These are phyloP conservation scores for Verbascum thapsus DNA, from an alignment of 257 asterid species.

Conservation along the genomic window DNA sequence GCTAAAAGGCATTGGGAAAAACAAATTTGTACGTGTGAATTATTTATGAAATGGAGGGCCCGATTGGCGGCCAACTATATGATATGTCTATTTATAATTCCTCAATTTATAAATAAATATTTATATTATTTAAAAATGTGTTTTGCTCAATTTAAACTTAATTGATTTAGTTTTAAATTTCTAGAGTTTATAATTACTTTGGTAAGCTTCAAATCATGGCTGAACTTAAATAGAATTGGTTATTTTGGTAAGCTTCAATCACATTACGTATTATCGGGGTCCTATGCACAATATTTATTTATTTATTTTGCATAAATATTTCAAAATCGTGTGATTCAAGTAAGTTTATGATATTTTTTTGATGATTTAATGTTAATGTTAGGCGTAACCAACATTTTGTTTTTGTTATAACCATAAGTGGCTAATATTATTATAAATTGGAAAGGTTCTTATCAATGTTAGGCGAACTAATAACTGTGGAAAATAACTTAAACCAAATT, in stretches of 20 bases:
- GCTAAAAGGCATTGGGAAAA: neutral
- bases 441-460: constrained; percentile 5
- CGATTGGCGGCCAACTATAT: neutral
- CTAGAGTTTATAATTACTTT: no score
- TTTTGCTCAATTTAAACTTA: no score
- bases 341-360: no score
- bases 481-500: constrained; percentile 21
- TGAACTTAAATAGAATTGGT: no score
- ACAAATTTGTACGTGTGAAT: neutral
- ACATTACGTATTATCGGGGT: neutral
- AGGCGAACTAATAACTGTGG: constrained; percentile 16
- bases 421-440: neutral
- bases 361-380: neutral
- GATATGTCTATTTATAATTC: no score
- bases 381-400: neutral
- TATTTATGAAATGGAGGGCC: neutral
- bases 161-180: no score
- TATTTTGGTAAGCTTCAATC: constrained; percentile 19
- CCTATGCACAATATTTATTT: no score
- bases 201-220: no score
- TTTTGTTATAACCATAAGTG: neutral
- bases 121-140: no score
- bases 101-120: no score
- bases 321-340: no score
- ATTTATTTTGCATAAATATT: no score